A percentile compares a stretch with the other conserved stretches of the same genome.
These are phyloP conservation scores for Lactarius indigo DNA, from an alignment of 768 basidiomycete species.

Conservation along the genomic window DNA sequence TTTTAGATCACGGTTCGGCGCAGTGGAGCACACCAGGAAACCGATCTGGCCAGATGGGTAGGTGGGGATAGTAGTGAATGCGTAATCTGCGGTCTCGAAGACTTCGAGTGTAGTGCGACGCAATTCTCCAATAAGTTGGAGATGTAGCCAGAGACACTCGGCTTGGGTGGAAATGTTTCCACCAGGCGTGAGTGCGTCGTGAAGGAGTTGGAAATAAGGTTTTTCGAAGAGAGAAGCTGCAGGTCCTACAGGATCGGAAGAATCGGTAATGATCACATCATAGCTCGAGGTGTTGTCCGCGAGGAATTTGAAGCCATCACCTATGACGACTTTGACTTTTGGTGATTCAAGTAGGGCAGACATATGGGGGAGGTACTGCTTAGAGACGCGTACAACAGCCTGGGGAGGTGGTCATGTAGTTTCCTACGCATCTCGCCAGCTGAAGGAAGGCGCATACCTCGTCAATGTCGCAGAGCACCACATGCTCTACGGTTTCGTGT, in stretches of 20 bases:
- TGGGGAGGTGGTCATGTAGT: constrained; percentile 30
- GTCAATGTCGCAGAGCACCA: constrained; percentile 97
- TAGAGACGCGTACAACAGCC: constrained; percentile 95
- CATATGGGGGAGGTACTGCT: constrained; percentile 93
- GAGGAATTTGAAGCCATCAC: constrained; percentile 97
- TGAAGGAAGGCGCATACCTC: constrained; percentile 49
- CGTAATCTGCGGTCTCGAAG: constrained; percentile 85
- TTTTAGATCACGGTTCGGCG: constrained; percentile 61
- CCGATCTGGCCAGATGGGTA: constrained; percentile 99
- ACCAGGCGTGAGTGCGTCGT: constrained; percentile 83
- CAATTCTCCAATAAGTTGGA: constrained; percentile 78
- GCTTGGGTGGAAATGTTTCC: constrained; percentile 95
- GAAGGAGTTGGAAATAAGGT: constrained; percentile 93
- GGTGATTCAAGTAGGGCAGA: constrained; percentile 73
- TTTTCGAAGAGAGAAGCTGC: constrained; percentile 93
- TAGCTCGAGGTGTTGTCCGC: constrained; percentile 81
- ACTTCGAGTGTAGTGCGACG: constrained; percentile 62
- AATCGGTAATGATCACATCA: constrained; percentile 99
- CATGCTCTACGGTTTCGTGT: constrained; percentile 85
- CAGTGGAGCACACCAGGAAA: constrained; percentile 86
- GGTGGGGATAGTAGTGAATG: constrained; percentile 94
- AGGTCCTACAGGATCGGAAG: constrained; percentile 96
- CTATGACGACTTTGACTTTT: constrained; percentile 80
- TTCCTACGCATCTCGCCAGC: background rate
- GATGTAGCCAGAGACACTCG: constrained; percentile 94